Base-by-base conservation (phyloP, 2,329 filamentous ascomycete species). In the Cyclaneusma minus region DNA sequence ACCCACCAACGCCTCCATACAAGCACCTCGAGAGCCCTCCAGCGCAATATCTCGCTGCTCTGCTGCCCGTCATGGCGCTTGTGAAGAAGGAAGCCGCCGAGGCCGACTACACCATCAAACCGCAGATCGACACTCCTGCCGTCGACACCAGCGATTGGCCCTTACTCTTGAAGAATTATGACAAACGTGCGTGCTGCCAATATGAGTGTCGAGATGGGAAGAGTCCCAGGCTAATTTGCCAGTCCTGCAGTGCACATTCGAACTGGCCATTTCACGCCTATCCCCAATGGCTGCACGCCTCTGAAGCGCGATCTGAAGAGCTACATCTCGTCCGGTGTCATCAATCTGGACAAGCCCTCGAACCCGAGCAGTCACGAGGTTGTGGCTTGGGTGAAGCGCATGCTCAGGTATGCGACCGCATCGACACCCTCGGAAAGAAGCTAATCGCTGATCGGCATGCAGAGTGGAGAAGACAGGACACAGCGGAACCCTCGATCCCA, bases 321-420 rank as follows among this genome's bases (percentile, higher is more conserved):
- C 38, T 98, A 95, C 62, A 75, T 98, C 52, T 87, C 80, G 54
- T 92, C 83, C 37, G 89, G 89, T 59, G 87, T 98, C 32, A 95
- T 98, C 60, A 98, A 98, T 62, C 75, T 94, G 43, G 82, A 91
- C 62, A 92, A 92, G 64, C 89, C 87, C 31, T 91, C 85, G 28
- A 98, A 98, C 63, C 87, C 87, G 29, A 94, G 85, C 41, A 89
- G 79, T 48, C 89, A 98, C 68, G 89, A 98, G 65, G 89, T 98
- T 40, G 89, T 98, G 49, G 87, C 89, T 40, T 98, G 89, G 89
- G 80, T 95, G 44, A 98, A 98, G 76, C 77, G 87, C 45, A 95
- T 95, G 47, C 67, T 98, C 30, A 76, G 79, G 78, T 84, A 70
- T 38, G 57, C 48, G 26, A 15, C 11, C 13, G 20, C 5, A 13